Conservation (phyloP, 75 land plant genomes). For the Ceratopteris richardii region DNA sequence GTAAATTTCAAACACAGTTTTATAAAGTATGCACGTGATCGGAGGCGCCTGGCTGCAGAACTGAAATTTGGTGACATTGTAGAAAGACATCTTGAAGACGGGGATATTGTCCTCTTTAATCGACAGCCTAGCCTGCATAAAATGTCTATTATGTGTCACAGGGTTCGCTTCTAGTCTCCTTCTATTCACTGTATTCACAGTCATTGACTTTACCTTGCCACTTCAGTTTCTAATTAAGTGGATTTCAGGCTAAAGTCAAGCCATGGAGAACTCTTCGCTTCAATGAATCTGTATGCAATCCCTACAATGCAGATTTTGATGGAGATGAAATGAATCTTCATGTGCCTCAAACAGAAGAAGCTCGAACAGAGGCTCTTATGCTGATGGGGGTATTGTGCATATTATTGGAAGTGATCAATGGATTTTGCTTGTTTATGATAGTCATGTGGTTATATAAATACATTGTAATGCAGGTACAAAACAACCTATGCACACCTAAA, state of each 20-base stretch:
- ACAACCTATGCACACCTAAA: slow-evolving; percentile 95
- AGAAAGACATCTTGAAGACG: slow-evolving; percentile 91
- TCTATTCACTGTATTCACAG: background rate
- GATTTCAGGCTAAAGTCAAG: slow-evolving; percentile 74
- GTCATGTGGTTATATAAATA: background rate
- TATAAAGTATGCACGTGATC: slow-evolving; percentile 37
- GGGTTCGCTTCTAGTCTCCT: slow-evolving; percentile 41
- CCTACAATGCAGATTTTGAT: slow-evolving; percentile 99
- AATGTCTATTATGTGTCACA: slow-evolving; percentile 97
- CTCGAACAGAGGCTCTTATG: slow-evolving; percentile 91
- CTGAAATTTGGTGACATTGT: slow-evolving; percentile 78
- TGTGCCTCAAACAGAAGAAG: slow-evolving; percentile 99
- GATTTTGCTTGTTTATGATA: background rate
- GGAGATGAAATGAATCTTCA: slow-evolving; percentile 99
- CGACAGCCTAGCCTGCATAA: slow-evolving; percentile 94
- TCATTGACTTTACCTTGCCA: too few species aligned
- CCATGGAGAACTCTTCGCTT: slow-evolving; percentile 97
- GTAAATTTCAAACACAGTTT: slow-evolving; percentile 25
- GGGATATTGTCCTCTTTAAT: slow-evolving; percentile 91
- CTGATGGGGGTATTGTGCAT: slow-evolving; percentile 97
- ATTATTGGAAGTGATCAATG: background rate
- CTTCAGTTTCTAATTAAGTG: too few species aligned
- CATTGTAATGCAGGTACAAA: slow-evolving; percentile 53
- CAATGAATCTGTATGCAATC: slow-evolving; percentile 99
- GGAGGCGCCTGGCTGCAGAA: slow-evolving; percentile 70